These are phyloP conservation scores for Euphorbia pulcherrima DNA, from an alignment of 345 rosid species.

Conservation along the genomic window DNA sequence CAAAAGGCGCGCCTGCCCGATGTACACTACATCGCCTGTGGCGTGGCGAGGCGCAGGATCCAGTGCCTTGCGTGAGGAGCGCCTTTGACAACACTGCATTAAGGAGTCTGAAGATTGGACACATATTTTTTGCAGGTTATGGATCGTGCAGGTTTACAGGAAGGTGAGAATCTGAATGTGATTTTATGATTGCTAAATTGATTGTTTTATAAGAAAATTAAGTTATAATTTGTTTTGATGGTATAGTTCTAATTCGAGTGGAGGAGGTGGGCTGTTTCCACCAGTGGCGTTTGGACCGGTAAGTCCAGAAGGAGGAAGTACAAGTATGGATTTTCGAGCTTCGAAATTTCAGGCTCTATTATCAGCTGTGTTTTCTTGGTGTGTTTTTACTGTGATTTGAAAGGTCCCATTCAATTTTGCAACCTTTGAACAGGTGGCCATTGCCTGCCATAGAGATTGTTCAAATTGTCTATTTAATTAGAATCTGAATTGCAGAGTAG, in stretches of 20 bases:
- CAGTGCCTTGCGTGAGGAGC: too few relatives aligned
- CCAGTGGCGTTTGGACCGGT: conserved; percentile 62
- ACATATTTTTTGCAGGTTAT: conserved; percentile 48
- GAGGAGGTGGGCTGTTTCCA: conserved; percentile 34
- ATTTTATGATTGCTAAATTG: not conserved
- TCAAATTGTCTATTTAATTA: not conserved
- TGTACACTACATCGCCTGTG: too few relatives aligned
- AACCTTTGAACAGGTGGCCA: not conserved
- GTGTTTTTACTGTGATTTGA: conserved; percentile 22
- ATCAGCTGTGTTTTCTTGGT: conserved; percentile 34
- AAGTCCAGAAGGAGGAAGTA: conserved; percentile 46
- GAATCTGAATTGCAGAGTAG: too few relatives aligned
- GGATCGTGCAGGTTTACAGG: conserved; percentile 66
- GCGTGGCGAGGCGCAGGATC: too few relatives aligned
- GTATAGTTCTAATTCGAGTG: conserved; percentile 48
- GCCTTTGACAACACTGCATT: too few relatives aligned
- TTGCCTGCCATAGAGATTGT: not conserved
- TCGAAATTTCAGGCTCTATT: conserved; percentile 26
- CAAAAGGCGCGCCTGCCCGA: too few relatives aligned
- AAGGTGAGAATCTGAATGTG: conserved; percentile 48
- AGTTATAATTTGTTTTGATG: conserved; percentile 9
- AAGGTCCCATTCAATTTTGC: conserved; percentile 9
- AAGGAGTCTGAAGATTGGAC: conserved; percentile 1
- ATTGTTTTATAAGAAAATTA: not conserved
- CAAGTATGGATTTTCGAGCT: conserved; percentile 24